Conservation (phyloP, 169 alveolate genomes). For the Plasmodium adleri region DNA sequence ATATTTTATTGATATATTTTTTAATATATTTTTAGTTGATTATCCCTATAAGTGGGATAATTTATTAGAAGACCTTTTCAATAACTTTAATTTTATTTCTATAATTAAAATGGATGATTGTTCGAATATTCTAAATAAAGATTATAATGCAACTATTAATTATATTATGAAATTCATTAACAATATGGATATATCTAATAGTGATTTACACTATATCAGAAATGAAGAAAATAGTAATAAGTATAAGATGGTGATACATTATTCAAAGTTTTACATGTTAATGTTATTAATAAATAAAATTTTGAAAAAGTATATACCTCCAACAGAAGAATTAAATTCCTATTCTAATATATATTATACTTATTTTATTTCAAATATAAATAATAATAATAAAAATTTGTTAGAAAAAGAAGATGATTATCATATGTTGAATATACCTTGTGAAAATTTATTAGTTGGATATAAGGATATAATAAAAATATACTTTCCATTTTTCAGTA, state of each 20-base stretch:
- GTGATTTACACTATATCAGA: conserved; percentile 1
- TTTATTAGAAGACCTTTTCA: conserved; percentile 33
- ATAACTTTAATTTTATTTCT: conserved; percentile 60
- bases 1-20: conserved; percentile 72
- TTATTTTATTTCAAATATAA: conserved; percentile 50
- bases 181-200: background rate
- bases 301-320: conserved; percentile 52
- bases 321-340: background rate
- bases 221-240: conserved; percentile 5
- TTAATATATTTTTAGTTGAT: conserved; percentile 44
- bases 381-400: conserved; percentile 41
- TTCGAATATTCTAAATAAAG: conserved; percentile 19
- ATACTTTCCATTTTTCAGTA: conserved; percentile 45
- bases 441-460: conserved; percentile 73
- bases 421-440: conserved; percentile 50
- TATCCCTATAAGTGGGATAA: conserved; percentile 62
- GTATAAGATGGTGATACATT: conserved; percentile 38
- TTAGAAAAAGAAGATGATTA: conserved; percentile 46
- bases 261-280: conserved; percentile 40
- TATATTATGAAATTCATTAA: conserved; percentile 27
- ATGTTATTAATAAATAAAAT: conserved; percentile 58
- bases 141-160: conserved; percentile 41
- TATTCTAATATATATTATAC: conserved; percentile 55
- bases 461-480: conserved; percentile 59
- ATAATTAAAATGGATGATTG: conserved; percentile 24